A percentile compares a stretch with the other conserved stretches of the same genome.
These are phyloP conservation scores for Geotrichum histeridarum DNA, from an alignment of 1,139 yeast genomes.

Conservation along the genomic window DNA sequence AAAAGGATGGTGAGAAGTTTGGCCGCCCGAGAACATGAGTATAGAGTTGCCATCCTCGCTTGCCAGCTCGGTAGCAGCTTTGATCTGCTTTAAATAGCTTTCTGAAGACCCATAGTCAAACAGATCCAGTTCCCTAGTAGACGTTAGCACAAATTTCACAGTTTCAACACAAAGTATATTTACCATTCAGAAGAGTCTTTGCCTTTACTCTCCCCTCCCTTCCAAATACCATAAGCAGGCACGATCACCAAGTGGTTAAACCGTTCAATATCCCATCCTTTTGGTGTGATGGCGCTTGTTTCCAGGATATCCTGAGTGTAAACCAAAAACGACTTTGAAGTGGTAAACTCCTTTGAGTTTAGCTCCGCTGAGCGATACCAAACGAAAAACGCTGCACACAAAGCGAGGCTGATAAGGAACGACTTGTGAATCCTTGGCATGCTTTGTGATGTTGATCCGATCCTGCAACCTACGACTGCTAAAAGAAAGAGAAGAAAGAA, in stretches of 20 bases:
- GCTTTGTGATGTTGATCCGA: too few relatives aligned
- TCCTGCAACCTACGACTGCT: too few relatives aligned
- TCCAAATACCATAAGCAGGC: conserved; percentile 71
- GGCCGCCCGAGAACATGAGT: conserved; percentile 67
- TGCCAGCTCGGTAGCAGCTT: conserved; percentile 37
- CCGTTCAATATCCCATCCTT: too few relatives aligned
- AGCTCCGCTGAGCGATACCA: background rate
- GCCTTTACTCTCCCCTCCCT: conserved; percentile 22
- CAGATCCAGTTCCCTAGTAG: conserved; percentile 54
- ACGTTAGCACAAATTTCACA: background rate
- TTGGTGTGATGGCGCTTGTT: too few relatives aligned
- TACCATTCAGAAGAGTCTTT: background rate
- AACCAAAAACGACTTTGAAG: too few relatives aligned
- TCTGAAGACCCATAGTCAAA: conserved; percentile 68
- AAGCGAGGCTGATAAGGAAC: background rate
- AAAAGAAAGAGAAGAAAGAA: too few relatives aligned
- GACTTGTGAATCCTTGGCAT: too few relatives aligned
- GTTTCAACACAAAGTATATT: too few relatives aligned
- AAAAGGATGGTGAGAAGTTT: conserved; percentile 53
- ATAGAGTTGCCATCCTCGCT: conserved; percentile 32
- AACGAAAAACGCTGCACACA: background rate
- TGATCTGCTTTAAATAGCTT: conserved; percentile 61
- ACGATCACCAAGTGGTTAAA: conserved; percentile 45
- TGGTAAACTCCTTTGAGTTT: too few relatives aligned
- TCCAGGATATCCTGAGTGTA: too few relatives aligned